Evolutionary conservation across 2,329 filamentous ascomycete species (phyloP).

Genomic region (Pseudogymnoascus sp.): DNA sequence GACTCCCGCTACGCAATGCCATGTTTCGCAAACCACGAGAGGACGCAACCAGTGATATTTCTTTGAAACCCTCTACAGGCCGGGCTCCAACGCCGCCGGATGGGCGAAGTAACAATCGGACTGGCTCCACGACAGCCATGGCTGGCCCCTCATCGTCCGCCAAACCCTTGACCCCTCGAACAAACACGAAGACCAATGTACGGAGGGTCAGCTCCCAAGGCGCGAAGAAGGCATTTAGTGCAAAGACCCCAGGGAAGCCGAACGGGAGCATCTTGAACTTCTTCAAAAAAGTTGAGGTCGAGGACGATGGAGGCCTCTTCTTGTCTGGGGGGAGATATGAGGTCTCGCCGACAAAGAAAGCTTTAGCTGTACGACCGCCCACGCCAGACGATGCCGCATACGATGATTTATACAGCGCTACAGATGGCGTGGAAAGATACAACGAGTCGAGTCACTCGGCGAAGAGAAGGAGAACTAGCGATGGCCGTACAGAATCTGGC

Average conservation of each 20-base stretch:
- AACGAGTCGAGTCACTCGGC: constrained; percentile 33
- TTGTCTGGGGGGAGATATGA: constrained; percentile 30
- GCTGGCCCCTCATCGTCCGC: constrained; percentile 18
- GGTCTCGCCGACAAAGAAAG: constrained; percentile 22
- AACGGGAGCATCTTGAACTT: constrained; percentile 67
- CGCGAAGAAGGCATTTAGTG: constrained; percentile 19
- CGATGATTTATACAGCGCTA: constrained; percentile 23
- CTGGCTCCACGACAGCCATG: constrained; percentile 17
- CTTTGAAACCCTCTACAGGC: constrained; percentile 39
- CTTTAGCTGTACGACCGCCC: constrained; percentile 9
- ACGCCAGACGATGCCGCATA: constrained; percentile 17
- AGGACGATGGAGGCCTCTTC: constrained; percentile 52
- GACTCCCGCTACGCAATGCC: not conserved
- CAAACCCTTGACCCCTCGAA: constrained; percentile 26
- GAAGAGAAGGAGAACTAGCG: constrained; percentile 37
- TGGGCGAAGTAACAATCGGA: not conserved
- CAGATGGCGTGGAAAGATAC: constrained; percentile 28
- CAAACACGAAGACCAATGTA: constrained; percentile 23
- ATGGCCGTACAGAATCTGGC: not conserved
- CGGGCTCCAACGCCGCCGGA: constrained; percentile 45
- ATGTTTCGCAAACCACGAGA: constrained; percentile 52
- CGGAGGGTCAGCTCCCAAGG: constrained; percentile 14
- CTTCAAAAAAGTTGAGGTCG: constrained; percentile 59
- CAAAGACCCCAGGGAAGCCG: constrained; percentile 26
- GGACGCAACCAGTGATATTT: constrained; percentile 31